phyloP scores from a whole-genome alignment of 768 basidiomycete species.

The Rhodocollybia butyracea region DNA sequence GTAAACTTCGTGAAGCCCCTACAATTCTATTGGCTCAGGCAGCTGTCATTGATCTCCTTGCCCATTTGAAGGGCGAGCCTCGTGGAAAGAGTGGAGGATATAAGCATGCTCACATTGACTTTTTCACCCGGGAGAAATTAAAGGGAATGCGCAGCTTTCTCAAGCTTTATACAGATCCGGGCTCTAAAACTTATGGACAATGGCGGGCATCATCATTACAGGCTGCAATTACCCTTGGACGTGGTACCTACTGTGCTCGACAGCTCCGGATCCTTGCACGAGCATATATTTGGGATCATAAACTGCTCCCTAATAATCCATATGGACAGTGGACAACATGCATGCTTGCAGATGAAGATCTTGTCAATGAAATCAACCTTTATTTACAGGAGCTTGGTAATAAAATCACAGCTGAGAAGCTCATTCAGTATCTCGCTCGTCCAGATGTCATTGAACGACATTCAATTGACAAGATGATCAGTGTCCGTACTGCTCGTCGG shows the following conservation, averaged over 20 bases:
- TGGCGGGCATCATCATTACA: constrained; percentile 21
- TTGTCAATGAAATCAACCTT: constrained; percentile 22
- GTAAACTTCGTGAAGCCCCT: background rate
- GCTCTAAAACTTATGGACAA: constrained; percentile 13
- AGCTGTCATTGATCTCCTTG: background rate
- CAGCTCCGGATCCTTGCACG: constrained; percentile 14
- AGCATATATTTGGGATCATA: constrained; percentile 16
- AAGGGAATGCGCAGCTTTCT: constrained; percentile 20
- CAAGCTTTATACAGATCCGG: constrained; percentile 11
- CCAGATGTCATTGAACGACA: constrained; percentile 11
- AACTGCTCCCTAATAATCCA: constrained; percentile 22
- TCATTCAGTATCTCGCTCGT: constrained; percentile 19
- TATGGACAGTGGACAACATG: constrained; percentile 25
- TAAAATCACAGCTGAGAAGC: constrained; percentile 19
- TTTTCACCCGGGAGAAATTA: constrained; percentile 13
- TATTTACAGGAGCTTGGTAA: constrained; percentile 23
- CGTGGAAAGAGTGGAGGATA: constrained; percentile 11
- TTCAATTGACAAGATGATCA: constrained; percentile 15
- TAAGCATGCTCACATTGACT: constrained; percentile 13
- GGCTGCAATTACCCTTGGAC: constrained; percentile 15
- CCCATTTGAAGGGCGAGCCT: background rate
- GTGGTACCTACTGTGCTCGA: constrained; percentile 17
- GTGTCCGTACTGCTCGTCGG: constrained; percentile 17
- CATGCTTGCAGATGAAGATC: constrained; percentile 20
- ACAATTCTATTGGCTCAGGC: background rate